Conservation (phyloP, 2,329 filamentous ascomycete species). For the Colletotrichum sp. region DNA sequence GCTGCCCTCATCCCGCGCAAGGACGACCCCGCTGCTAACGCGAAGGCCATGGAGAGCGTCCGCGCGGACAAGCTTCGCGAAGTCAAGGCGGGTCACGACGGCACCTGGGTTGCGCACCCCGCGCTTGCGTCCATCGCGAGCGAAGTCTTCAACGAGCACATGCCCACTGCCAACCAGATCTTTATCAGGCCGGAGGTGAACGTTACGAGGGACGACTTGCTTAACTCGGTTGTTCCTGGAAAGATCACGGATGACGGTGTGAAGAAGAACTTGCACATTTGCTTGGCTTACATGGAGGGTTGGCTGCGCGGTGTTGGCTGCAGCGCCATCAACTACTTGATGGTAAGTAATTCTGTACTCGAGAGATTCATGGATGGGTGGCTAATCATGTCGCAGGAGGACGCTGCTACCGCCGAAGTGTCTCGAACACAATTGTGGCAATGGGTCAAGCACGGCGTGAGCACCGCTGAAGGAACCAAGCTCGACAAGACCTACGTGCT, state of each 20-base stretch:
- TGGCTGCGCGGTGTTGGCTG: slow-evolving; percentile 91
- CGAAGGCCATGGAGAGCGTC: slow-evolving; percentile 84
- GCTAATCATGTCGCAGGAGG: slow-evolving; percentile 54
- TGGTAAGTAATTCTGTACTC: slow-evolving; percentile 46
- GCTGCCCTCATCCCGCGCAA: slow-evolving; percentile 94
- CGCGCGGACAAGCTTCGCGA: slow-evolving; percentile 89
- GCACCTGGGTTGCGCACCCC: slow-evolving; percentile 89
- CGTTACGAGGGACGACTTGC: slow-evolving; percentile 79
- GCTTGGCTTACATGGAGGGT: slow-evolving; percentile 89
- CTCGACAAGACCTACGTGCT: slow-evolving; percentile 85
- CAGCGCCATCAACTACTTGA: slow-evolving; percentile 89
- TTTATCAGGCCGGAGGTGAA: slow-evolving; percentile 79
- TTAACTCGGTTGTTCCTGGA: slow-evolving; percentile 91
- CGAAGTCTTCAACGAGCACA: slow-evolving; percentile 90
- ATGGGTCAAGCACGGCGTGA: slow-evolving; percentile 72
- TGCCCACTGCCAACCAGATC: slow-evolving; percentile 92
- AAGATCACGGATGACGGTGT: slow-evolving; percentile 86
- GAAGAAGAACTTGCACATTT: slow-evolving; percentile 90
- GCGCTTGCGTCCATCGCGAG: slow-evolving; percentile 80
- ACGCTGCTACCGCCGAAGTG: slow-evolving; percentile 88
- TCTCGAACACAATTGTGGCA: slow-evolving; percentile 88
- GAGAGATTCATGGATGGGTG: neutral
- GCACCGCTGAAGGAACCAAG: slow-evolving; percentile 79
- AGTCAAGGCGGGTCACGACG: slow-evolving; percentile 85
- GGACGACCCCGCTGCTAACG: slow-evolving; percentile 81